A percentile compares a stretch with the other conserved stretches of the same genome.
phyloP scores from a whole-genome alignment of 139 green algal genomes.

The Chloropicon primus region DNA sequence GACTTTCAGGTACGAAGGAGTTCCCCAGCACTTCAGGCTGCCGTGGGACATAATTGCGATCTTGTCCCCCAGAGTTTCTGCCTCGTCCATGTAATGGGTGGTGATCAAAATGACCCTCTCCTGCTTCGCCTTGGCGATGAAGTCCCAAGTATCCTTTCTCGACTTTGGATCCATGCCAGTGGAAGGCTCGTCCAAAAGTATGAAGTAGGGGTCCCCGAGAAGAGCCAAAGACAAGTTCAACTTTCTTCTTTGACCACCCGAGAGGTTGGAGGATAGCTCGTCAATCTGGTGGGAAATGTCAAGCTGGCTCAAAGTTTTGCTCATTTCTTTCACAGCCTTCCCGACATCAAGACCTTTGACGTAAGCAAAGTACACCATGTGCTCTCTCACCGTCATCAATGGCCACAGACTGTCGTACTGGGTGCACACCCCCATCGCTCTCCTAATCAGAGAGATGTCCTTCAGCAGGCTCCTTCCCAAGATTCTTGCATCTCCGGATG shows the following conservation, averaged over 20 bases:
- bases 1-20: not conserved
- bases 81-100: not conserved
- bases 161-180: conserved; percentile 67
- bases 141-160: not conserved
- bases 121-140: not conserved
- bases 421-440: not conserved
- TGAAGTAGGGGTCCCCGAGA: conserved; percentile 23
- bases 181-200: conserved; percentile 83
- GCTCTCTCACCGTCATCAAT: not conserved
- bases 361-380: not conserved
- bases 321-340: not conserved
- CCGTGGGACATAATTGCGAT: not conserved
- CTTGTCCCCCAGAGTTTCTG: not conserved
- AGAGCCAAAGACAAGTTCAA: not conserved
- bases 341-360: not conserved
- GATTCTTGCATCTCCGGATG: not conserved
- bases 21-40: not conserved
- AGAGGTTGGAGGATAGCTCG: not conserved
- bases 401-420: not conserved
- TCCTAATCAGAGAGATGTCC: not conserved
- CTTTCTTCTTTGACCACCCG: not conserved
- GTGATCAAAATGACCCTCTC: not conserved
- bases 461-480: not conserved
- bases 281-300: not conserved
- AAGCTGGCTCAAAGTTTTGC: not conserved